A percentile compares a stretch with the other conserved stretches of the same genome.
phyloP scores from a whole-genome alignment of 352 stramenopile genomes.

The Pythium scleroteichum region DNA sequence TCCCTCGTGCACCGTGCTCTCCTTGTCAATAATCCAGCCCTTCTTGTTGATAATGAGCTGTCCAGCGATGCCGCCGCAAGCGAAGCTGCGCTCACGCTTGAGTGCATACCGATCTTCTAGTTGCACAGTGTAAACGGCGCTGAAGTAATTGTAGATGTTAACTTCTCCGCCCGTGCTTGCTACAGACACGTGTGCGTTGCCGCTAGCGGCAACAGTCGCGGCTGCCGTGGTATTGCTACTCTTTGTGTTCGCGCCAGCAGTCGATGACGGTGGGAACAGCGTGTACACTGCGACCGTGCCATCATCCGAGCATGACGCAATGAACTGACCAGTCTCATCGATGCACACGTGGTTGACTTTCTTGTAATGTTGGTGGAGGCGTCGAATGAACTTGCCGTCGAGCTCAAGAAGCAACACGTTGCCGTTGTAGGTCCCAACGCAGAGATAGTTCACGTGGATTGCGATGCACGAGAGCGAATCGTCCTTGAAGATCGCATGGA shows the following conservation, averaged over 20 bases:
- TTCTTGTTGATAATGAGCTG: slow-evolving; percentile 88
- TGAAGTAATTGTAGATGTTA: slow-evolving; percentile 91
- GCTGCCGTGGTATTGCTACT: slow-evolving; percentile 25
- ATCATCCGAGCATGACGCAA: slow-evolving; percentile 85
- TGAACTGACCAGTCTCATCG: slow-evolving; percentile 83
- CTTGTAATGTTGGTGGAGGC: slow-evolving; percentile 87
- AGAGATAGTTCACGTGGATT: slow-evolving; percentile 80
- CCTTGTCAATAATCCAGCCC: slow-evolving; percentile 88
- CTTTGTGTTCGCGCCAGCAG: slow-evolving; percentile 19
- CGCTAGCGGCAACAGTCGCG: slow-evolving; percentile 10
- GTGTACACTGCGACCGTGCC: slow-evolving; percentile 82
- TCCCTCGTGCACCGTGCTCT: slow-evolving; percentile 81
- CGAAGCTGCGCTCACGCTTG: slow-evolving; percentile 81
- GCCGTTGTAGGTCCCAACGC: slow-evolving; percentile 73
- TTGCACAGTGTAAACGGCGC: slow-evolving; percentile 76
- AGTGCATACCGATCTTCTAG: slow-evolving; percentile 78
- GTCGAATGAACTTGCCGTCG: slow-evolving; percentile 74
- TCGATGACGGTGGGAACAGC: slow-evolving; percentile 45
- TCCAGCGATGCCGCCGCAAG: slow-evolving; percentile 71
- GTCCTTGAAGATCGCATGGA: slow-evolving; percentile 86
- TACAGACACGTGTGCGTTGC: slow-evolving; percentile 42
- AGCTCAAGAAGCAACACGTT: slow-evolving; percentile 82
- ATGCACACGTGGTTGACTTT: slow-evolving; percentile 87
- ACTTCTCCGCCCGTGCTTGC: slow-evolving; percentile 77
- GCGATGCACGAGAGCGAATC: slow-evolving; percentile 83